Conservation (phyloP, 1,284 basidiomycete genomes). For the Takashimella koratensis region DNA sequence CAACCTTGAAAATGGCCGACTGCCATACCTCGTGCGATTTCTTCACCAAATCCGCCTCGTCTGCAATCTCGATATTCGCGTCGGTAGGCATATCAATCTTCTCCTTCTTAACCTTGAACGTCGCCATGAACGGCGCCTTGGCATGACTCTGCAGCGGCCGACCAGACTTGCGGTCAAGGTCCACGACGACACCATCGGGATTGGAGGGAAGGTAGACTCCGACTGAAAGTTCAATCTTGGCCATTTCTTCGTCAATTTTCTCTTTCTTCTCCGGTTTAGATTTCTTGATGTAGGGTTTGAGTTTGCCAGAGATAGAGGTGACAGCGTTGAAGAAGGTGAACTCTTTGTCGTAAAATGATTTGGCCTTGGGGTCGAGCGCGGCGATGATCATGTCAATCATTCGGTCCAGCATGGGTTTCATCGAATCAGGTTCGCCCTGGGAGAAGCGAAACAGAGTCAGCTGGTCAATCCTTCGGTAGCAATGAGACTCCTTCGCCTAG, state of each 20-base stretch:
- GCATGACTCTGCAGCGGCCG: constrained; percentile 95
- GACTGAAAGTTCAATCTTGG: constrained; percentile 83
- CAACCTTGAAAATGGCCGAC: constrained; percentile 99
- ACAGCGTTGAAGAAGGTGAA: constrained; percentile 96
- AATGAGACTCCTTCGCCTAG: not conserved
- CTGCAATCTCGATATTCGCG: constrained; percentile 27
- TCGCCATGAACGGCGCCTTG: constrained; percentile 99
- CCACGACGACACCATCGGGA: constrained; percentile 92
- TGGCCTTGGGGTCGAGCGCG: constrained; percentile 85
- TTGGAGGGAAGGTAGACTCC: constrained; percentile 98
- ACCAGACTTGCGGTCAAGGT: constrained; percentile 94
- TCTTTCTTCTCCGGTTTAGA: constrained; percentile 97
- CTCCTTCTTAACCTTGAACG: constrained; percentile 94
- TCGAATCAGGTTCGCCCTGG: constrained; percentile 60
- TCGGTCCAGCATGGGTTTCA: constrained; percentile 89
- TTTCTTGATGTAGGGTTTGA: constrained; percentile 96
- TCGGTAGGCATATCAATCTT: constrained; percentile 52
- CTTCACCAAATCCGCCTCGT: constrained; percentile 52
- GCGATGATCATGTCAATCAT: constrained; percentile 79
- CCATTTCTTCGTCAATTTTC: constrained; percentile 98
- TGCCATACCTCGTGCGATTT: constrained; percentile 90
- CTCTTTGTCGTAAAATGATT: constrained; percentile 88
- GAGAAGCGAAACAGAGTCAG: too few relatives aligned
- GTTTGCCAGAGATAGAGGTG: constrained; percentile 94
- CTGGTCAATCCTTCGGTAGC: not conserved